Base-by-base conservation (phyloP, 805 yeast species). In the Saccharomyces cerevisiae region DNA sequence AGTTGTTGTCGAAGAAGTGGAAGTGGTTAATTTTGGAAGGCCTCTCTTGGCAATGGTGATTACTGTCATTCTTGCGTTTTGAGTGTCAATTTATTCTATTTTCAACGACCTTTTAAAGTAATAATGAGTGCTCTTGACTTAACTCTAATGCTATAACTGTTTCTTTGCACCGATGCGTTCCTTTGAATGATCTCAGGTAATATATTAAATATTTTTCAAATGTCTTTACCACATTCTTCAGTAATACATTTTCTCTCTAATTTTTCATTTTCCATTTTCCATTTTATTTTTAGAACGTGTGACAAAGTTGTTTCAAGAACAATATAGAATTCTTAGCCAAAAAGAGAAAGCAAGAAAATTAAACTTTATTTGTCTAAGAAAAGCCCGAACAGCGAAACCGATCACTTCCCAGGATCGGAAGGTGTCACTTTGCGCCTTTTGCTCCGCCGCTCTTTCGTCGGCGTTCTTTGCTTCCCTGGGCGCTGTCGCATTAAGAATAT, bases 1-100 rank as follows among this genome's bases (percentile, higher is more conserved):
- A 8, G 43, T 9, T 2, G 46, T 17, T 17, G 50, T 31, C 14
- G 48, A 21, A 4, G 48, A 29, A 2, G 57, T 13, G 10, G 54
- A 50, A 9, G 60, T 53, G 6, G 54, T 48, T 21, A 70, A 52
- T 41, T 59, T 58, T 46, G 68, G 68, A 22, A 69, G 60, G 22
- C 58, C 66, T 46, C 61, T 59, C 27, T 63, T 59, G 3, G 67
- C 49, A 13, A 60, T 64, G 22, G 59, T 36, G 11, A 36, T 17
- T 17, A 17, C 6, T 17, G 43, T 9, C 43, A 36, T 36, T 36
- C 10, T 36, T 17, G 21, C 5, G 10, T 31, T 17, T 17, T 8
- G 3, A 36, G 17, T 17, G 2, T 36, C 9, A 9, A 36, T 10
- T 36, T 36, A 17, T 17, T 17, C 24, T 13, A n/a, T 14, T 17